phyloP scores from a whole-genome alignment of 441 rosid species.

The Francoa sonchifolia region DNA sequence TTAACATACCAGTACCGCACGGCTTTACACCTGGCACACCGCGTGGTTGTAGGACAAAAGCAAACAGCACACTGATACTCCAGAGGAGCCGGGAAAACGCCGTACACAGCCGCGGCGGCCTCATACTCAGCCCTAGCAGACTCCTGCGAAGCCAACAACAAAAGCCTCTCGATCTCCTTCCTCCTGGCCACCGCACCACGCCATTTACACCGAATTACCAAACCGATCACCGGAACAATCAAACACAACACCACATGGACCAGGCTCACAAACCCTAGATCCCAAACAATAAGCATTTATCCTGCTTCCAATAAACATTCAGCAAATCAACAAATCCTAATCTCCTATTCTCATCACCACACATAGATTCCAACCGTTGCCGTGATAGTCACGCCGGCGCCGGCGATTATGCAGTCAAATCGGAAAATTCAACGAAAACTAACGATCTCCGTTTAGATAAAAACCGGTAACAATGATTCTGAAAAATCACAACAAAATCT shows the following conservation, averaged over 20 bases:
- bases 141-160: constrained; percentile 76
- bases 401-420: too few relatives aligned
- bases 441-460: too few relatives aligned
- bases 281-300: constrained; percentile 66
- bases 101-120: constrained; percentile 34
- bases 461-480: too few relatives aligned
- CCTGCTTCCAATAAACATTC: constrained; percentile 31
- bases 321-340: constrained; percentile 20
- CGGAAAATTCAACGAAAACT: too few relatives aligned
- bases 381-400: too few relatives aligned
- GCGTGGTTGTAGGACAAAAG: constrained; percentile 52
- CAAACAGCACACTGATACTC: constrained; percentile 64
- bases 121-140: constrained; percentile 77
- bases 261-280: constrained; percentile 77
- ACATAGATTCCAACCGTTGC: constrained; percentile 32
- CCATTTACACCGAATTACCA: constrained; percentile 61
- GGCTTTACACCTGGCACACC: constrained; percentile 76
- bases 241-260: constrained; percentile 43
- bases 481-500: too few relatives aligned
- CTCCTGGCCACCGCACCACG: constrained; percentile 35
- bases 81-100: constrained; percentile 18
- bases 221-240: constrained; percentile 28
- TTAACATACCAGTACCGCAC: constrained; percentile 72
- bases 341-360: constrained; percentile 23
- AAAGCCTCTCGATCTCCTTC: constrained; percentile 60